Evolutionary conservation across 495 filamentous ascomycete species (phyloP).

Genomic region (Eremomyces bilateralis): DNA sequence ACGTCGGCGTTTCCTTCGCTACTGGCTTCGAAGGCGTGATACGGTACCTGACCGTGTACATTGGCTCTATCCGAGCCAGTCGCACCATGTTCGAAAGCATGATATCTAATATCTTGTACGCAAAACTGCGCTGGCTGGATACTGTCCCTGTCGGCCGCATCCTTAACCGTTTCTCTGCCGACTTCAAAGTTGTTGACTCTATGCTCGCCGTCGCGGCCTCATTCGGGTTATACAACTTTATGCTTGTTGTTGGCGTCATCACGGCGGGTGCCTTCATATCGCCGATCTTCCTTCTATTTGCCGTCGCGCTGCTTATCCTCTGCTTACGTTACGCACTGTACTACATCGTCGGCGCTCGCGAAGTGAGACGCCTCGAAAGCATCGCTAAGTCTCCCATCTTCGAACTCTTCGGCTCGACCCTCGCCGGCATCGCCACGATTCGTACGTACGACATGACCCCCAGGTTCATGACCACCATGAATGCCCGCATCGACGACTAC

Average conservation of each 20-base stretch:
- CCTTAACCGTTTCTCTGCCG: conserved; percentile 59
- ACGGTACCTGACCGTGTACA: conserved; percentile 34
- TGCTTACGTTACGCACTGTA: conserved; percentile 32
- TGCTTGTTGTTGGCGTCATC: conserved; percentile 24
- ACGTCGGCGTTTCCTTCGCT: conserved; percentile 35
- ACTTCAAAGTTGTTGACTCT: conserved; percentile 52
- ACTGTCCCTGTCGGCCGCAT: conserved; percentile 61
- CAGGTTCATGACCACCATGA: conserved; percentile 44
- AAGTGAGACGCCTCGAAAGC: conserved; percentile 55
- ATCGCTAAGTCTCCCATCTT: conserved; percentile 56
- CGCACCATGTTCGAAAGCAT: conserved; percentile 41
- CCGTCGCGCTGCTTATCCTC: conserved; percentile 29
- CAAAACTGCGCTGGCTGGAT: conserved; percentile 59
- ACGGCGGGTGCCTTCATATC: conserved; percentile 28
- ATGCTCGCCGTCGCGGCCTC: conserved; percentile 36
- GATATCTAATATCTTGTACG: conserved; percentile 40
- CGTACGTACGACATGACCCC: conserved; percentile 45
- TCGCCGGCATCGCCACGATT: conserved; percentile 54
- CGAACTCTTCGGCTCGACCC: conserved; percentile 48
- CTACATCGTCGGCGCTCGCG: conserved; percentile 49
- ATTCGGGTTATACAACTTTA: conserved; percentile 28
- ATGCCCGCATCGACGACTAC: conserved; percentile 32
- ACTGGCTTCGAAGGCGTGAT: conserved; percentile 33
- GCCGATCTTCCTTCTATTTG: conserved; percentile 35
- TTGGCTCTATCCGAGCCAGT: conserved; percentile 38